Evolutionary conservation across 148 eudicot species (phyloP), one percentile per base, ranked within the genome.

Genomic region (Chenopodium album): DNA sequence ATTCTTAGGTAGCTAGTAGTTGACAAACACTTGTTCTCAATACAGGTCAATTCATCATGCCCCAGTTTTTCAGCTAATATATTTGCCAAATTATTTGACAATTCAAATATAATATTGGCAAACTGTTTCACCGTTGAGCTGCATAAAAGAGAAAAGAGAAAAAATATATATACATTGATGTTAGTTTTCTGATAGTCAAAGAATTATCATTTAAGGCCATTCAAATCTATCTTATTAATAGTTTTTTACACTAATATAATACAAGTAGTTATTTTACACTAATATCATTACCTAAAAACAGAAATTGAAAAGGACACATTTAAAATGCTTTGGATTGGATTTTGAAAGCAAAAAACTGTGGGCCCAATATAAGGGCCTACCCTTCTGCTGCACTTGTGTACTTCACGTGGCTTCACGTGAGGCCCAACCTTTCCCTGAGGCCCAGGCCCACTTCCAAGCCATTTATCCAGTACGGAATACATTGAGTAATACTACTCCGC

Each of bases 121-220:
- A 88, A 95, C 12, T 90, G 83, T 69, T 84, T 91, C 92, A 92
- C 93, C 1, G 89, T 80, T 65, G 90, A 86, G 83, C 98, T 95
- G 89, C 20, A 74, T 50, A 77, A 13, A 1, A 34, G 1, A 11
- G 8, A 34, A 34, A 34, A 7, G 37, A 0, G 31, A 66, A 28
- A 11, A 14, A 62, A 0, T 37, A 6, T 0, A 14, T 5, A 5
- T 6, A 37, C 0, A 37, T 37, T 37, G 44, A 37, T 5, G 1
- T 37, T 37, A 37, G 44, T 37, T 37, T 37, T 37, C 7, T 37
- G 0, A 6, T 37, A 37, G 44, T 5, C 44, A 37, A 37, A 37
- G 7, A 37, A 7, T 37, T 37, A 37, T 37, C 44, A 37, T 5
- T 37, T 37, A 37, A 37, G 44, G 44, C 0, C 37, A 34, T 34